Base-by-base conservation (phyloP, 2,329 filamentous ascomycete genomes). In the Aotearoamyces nothofagi region DNA sequence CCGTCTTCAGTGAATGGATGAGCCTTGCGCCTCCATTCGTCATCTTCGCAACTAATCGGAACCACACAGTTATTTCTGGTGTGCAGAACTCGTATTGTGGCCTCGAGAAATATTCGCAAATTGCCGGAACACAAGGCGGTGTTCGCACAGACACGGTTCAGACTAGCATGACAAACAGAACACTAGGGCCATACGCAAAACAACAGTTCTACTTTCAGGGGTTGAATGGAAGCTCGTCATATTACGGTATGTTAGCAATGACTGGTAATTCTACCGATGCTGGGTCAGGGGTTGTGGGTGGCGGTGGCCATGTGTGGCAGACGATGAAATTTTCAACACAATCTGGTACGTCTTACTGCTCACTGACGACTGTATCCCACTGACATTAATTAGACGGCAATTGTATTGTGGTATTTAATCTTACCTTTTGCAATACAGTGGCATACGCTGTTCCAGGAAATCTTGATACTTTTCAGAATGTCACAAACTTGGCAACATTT, bases 391-490 rank as follows among this genome's bases (percentile, higher is more conserved):
- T 5, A 71, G 81, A 79, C 33, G 68, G 72, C 34, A 92, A 86
- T 45, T 98, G 90, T 51, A 77, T 78, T 34, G 65, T 98, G 22
- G 64, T 96, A 25, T 86, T 76, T 51, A 76, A 92, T 46, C 69
- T 98, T n/a, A 61, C 73, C 0, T 92, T 96, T 52, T 98, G 90
- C 56, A 68, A 77, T 40, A 72, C 87, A 42, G 78, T 87, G 26
- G 82, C 87, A 28, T 94, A 94, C 48, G 79, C 87, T 5, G 90
- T 94, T 0, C 90, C 90, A 1, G 75, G 78, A 22, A 92, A 92
- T 44, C 63, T 70, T 2, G 54, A 59, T 19, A 69, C 60, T 25
- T 74, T 71, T 39, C 60, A 67, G 30, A 71, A 72, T 41, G 56
- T 63, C 27, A 59, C 65, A 2, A 57, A 60, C 11, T 66, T 98